Percentiles rank a stretch among this genome's conserved stretches.
Conservation (phyloP, 768 basidiomycete genomes). For the Podaxis carcinomalis region DNA sequence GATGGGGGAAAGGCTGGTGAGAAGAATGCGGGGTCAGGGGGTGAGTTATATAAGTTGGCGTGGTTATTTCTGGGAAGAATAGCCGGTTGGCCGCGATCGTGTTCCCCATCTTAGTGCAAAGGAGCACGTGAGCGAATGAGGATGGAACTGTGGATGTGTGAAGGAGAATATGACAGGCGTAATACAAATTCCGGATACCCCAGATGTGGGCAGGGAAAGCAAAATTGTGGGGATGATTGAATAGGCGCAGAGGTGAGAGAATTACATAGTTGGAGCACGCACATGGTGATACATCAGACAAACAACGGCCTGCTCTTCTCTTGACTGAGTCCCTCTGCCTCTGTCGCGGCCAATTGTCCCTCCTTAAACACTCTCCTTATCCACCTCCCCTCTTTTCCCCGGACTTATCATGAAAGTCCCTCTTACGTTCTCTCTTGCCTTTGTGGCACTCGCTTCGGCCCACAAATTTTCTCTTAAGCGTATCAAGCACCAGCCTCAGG, state of each 20-base stretch:
- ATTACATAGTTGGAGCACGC: background rate
- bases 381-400: slow-evolving; percentile 18
- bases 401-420: slow-evolving; percentile 36
- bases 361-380: slow-evolving; percentile 24
- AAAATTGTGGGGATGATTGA: background rate
- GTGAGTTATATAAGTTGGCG: background rate
- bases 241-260: slow-evolving; percentile 45
- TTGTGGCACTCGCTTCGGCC: slow-evolving; percentile 33
- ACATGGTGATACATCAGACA: background rate
- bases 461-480: slow-evolving; percentile 44
- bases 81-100: background rate
- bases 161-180: too few relatives aligned
- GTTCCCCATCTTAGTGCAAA: background rate
- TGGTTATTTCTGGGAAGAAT: background rate
- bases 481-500: slow-evolving; percentile 25
- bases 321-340: slow-evolving; percentile 6
- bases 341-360: slow-evolving; percentile 13
- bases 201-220: too few relatives aligned
- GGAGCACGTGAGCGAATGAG: background rate
- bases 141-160: slow-evolving; percentile 40
- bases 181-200: too few relatives aligned
- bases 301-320: background rate
- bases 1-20: slow-evolving; percentile 13
- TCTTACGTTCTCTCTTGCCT: slow-evolving; percentile 32
- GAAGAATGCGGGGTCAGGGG: background rate